These are phyloP conservation scores for Chrysosporium keratinophilum DNA, from an alignment of 2,329 filamentous ascomycete genomes.

Conservation along the genomic window DNA sequence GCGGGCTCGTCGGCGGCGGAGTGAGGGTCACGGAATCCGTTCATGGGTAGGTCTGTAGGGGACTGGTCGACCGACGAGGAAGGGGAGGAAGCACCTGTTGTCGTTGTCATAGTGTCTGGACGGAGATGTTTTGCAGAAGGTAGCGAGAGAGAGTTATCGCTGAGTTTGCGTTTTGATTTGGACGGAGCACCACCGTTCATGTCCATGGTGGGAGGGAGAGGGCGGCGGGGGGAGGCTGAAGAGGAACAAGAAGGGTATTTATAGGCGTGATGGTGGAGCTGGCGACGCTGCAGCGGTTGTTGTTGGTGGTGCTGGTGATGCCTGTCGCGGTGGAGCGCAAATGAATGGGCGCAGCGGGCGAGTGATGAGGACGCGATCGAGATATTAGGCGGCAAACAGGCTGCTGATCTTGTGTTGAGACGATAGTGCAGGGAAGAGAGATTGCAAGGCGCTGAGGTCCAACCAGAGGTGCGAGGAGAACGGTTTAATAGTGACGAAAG, in stretches of 20 bases:
- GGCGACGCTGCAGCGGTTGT: background rate
- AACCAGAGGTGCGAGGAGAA: background rate
- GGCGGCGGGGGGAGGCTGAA: too few relatives aligned
- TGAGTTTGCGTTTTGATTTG: slow-evolving; percentile 45
- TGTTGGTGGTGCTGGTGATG: background rate
- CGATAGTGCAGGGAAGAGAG: background rate
- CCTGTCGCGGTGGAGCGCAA: background rate
- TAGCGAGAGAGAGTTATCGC: slow-evolving; percentile 38
- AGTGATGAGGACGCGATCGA: background rate
- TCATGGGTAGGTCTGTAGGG: slow-evolving; percentile 28
- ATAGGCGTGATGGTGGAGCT: background rate
- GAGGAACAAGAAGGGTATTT: slow-evolving; percentile 1
- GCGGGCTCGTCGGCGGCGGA: slow-evolving; percentile 32
- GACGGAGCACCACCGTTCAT: slow-evolving; percentile 37
- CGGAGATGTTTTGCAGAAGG: slow-evolving; percentile 48
- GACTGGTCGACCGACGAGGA: slow-evolving; percentile 34
- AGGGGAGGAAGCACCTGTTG: slow-evolving; percentile 20
- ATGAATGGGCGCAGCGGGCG: background rate
- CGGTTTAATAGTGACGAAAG: background rate
- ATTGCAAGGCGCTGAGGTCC: background rate
- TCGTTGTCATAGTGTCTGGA: slow-evolving; percentile 29
- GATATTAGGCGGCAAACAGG: background rate
- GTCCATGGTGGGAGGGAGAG: slow-evolving; percentile 33
- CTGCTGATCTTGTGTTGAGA: background rate
- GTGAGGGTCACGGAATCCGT: background rate